These are phyloP conservation scores for Leishmania lainsoni DNA, from an alignment of 208 protist genomes.

Conservation along the genomic window DNA sequence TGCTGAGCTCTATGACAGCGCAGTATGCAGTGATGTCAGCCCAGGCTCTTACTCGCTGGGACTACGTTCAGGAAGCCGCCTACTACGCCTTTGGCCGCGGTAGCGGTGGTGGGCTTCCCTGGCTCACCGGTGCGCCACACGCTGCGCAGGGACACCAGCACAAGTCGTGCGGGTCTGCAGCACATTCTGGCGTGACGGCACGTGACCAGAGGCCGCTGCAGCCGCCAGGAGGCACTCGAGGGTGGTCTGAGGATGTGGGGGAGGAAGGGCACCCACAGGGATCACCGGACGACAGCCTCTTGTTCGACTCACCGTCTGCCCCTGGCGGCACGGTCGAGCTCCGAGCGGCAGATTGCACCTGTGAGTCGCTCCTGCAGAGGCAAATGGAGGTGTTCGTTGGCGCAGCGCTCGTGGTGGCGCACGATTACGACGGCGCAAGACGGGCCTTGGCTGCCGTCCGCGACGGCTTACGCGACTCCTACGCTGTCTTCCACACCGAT, in stretches of 20 bases:
- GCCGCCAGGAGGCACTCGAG: neutral
- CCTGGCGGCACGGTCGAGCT: neutral
- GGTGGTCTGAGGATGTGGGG: neutral
- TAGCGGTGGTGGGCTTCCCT: neutral
- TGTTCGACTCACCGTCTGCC: neutral
- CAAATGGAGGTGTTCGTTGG: conserved; percentile 69
- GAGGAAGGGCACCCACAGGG: neutral
- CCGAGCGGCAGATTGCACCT: neutral
- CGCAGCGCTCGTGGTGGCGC: conserved; percentile 50
- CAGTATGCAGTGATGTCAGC: conserved; percentile 70
- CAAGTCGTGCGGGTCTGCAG: neutral
- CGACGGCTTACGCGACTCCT: conserved; percentile 54
- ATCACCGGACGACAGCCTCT: neutral
- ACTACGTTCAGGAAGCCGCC: conserved; percentile 59
- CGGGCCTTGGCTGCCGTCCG: conserved; percentile 49
- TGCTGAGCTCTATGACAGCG: conserved; percentile 31
- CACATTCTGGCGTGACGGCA: neutral
- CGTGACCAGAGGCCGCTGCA: neutral
- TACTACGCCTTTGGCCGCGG: conserved; percentile 7
- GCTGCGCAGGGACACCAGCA: neutral
- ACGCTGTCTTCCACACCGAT: conserved; percentile 77
- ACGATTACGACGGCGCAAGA: conserved; percentile 71
- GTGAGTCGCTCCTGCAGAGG: conserved; percentile 37
- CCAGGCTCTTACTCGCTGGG: conserved; percentile 78
- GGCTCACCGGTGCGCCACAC: neutral